These are phyloP conservation scores for Mortierella sp. DNA, from an alignment of 371 early-diverging fungal genomes.

Conservation along the genomic window DNA sequence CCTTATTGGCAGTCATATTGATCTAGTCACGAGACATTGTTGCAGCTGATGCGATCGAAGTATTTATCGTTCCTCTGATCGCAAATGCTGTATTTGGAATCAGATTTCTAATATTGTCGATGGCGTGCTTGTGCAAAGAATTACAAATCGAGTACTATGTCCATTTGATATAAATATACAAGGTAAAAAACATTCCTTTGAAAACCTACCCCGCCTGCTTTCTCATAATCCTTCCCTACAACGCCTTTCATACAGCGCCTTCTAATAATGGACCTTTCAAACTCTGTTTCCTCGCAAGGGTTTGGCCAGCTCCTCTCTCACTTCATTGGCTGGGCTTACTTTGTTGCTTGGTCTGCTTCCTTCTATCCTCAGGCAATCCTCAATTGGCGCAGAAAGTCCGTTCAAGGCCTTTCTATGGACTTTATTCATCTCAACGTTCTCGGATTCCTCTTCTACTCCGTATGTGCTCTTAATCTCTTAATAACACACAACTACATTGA, in stretches of 20 bases:
- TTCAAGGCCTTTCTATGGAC: slow-evolving; percentile 91
- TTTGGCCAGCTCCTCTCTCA: slow-evolving; percentile 37
- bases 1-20: neutral
- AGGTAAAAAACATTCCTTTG: neutral
- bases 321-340: slow-evolving; percentile 73
- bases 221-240: neutral
- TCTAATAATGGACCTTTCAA: slow-evolving; percentile 3
- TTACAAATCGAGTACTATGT: neutral
- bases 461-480: slow-evolving; percentile 49
- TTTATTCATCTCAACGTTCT: slow-evolving; percentile 87
- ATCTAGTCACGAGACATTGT: neutral
- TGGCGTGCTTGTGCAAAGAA: slow-evolving; percentile 4
- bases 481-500: neutral
- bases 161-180: neutral
- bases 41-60: no score
- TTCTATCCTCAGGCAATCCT: slow-evolving; percentile 84
- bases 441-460: slow-evolving; percentile 90
- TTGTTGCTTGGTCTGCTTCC: slow-evolving; percentile 79
- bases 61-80: neutral
- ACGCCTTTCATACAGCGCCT: neutral
- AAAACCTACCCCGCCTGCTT: neutral
- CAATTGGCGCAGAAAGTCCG: slow-evolving; percentile 77
- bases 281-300: slow-evolving; percentile 17
- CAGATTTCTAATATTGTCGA: neutral
- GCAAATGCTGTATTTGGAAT: no score